phyloP scores from a whole-genome alignment of 441 rosid species.

The Jatropha podagrica region DNA sequence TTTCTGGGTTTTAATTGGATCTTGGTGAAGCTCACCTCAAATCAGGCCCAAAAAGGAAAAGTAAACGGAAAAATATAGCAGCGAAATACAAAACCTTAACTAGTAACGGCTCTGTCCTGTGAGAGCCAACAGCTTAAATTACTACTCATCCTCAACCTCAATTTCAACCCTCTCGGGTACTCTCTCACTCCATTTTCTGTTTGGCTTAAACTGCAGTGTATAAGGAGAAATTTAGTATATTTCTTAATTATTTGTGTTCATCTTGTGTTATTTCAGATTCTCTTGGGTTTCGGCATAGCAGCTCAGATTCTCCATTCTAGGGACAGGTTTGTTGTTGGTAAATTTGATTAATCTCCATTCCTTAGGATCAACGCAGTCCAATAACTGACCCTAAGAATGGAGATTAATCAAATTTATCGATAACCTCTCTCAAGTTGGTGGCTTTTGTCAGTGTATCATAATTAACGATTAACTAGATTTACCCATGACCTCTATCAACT shows the following conservation, averaged over 20 bases:
- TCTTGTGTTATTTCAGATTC: constrained; percentile 2
- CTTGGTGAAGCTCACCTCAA: too few relatives aligned
- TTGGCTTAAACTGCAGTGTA: not conserved
- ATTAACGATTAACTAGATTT: too few relatives aligned
- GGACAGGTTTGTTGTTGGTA: constrained; percentile 38
- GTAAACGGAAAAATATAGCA: too few relatives aligned
- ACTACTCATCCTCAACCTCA: not conserved
- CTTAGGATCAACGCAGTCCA: too few relatives aligned
- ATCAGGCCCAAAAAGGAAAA: too few relatives aligned
- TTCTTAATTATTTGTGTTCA: not conserved
- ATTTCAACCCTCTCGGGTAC: not conserved
- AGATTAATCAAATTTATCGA: too few relatives aligned
- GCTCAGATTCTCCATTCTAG: constrained; percentile 38
- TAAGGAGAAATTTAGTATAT: not conserved
- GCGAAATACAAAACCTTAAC: not conserved
- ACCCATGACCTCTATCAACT: too few relatives aligned
- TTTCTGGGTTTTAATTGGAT: too few relatives aligned
- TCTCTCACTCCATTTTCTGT: not conserved
- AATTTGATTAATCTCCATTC: too few relatives aligned
- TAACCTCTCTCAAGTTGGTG: too few relatives aligned
- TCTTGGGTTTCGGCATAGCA: constrained; percentile 19
- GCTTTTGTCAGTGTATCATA: too few relatives aligned
- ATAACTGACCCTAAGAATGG: too few relatives aligned
- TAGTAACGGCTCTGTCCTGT: not conserved
- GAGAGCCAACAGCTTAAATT: not conserved